Conservation (phyloP, 2,329 filamentous ascomycete species). For the Herpomyces periplanetae region DNA sequence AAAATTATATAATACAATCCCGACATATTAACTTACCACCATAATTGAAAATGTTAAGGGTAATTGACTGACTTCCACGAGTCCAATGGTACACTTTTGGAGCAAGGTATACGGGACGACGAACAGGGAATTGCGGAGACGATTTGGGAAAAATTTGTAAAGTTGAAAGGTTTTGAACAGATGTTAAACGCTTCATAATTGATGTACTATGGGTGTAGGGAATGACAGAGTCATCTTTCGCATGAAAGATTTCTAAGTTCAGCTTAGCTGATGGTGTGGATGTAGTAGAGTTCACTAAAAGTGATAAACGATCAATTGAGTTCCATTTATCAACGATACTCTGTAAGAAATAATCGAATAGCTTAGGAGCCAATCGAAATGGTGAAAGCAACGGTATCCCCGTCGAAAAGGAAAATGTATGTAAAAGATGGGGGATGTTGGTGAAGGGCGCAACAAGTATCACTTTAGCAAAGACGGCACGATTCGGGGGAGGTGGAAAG, state of each 20-base stretch:
- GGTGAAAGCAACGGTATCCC: conserved; percentile 40
- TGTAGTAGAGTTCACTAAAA: conserved; percentile 13
- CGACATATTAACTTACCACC: too few species aligned
- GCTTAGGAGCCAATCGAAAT: conserved; percentile 20
- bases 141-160: too few species aligned
- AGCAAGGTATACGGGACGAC: too few species aligned
- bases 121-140: too few species aligned
- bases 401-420: conserved; percentile 39
- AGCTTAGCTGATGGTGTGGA: conserved; percentile 9
- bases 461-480: conserved; percentile 31
- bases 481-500: conserved; percentile 3
- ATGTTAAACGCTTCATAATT: too few species aligned
- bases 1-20: too few species aligned
- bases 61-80: too few species aligned
- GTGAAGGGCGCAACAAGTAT: conserved; percentile 46
- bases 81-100: too few species aligned
- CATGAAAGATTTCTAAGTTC: conserved; percentile 33
- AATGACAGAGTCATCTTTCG: conserved; percentile 44
- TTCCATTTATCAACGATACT: conserved; percentile 47
- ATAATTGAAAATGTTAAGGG: too few species aligned
- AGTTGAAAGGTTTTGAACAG: too few species aligned
- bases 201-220: conserved; percentile 29
- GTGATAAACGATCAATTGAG: conserved; percentile 21
- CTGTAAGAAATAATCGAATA: conserved; percentile 18
- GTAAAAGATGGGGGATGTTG: conserved; percentile 26